Conservation (phyloP, 1,139 yeast species). For the Geotrichum macrosporum region DNA sequence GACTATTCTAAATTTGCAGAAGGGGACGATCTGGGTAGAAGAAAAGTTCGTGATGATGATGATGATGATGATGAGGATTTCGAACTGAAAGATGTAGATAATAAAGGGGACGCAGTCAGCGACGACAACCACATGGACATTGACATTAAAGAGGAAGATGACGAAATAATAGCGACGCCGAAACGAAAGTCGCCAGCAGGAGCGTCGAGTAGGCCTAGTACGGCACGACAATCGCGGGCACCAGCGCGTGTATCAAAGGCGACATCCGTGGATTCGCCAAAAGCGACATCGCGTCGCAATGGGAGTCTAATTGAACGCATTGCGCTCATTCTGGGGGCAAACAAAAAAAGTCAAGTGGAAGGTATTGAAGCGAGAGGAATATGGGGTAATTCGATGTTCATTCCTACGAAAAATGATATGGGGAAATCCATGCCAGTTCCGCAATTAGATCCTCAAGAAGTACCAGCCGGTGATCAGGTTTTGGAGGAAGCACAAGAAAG, state of each 20-base stretch:
- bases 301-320: slow-evolving; percentile 39
- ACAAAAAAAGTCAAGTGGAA: slow-evolving; percentile 35
- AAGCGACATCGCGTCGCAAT: slow-evolving; percentile 31
- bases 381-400: slow-evolving; percentile 40
- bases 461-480: slow-evolving; percentile 2
- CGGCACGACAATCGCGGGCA: slow-evolving; percentile 2
- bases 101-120: neutral
- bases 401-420: slow-evolving; percentile 25
- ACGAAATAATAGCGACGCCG: slow-evolving; percentile 12
- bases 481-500: neutral
- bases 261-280: slow-evolving; percentile 29
- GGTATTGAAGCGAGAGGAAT: slow-evolving; percentile 37
- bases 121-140: slow-evolving; percentile 8
- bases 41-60: slow-evolving; percentile 19
- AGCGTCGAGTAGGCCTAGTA: slow-evolving; percentile 6
- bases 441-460: neutral
- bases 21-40: slow-evolving; percentile 21
- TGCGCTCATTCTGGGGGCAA: slow-evolving; percentile 39
- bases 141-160: slow-evolving; percentile 17
- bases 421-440: slow-evolving; percentile 21
- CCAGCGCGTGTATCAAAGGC: neutral
- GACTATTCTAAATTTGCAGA: slow-evolving; percentile 28
- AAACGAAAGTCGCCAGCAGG: slow-evolving; percentile 3
- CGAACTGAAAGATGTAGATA: slow-evolving; percentile 1
- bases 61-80: slow-evolving; percentile 18